phyloP scores from a whole-genome alignment of 441 rosid species.

The Populus trichocarpa region DNA sequence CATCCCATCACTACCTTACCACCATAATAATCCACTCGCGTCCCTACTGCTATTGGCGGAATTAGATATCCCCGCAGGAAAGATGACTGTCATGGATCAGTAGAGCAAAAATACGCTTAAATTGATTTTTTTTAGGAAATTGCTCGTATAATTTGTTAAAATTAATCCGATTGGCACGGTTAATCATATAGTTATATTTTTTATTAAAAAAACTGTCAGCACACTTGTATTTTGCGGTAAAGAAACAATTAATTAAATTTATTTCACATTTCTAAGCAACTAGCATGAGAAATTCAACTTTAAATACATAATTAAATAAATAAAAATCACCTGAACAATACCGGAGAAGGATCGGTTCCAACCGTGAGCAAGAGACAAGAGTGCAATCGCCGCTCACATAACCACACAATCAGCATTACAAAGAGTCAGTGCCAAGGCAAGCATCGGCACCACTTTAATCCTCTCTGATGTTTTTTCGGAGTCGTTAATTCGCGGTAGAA shows the following conservation, averaged over 20 bases:
- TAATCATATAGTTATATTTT: background rate
- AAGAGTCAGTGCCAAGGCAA: constrained; percentile 74
- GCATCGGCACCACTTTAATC: constrained; percentile 88
- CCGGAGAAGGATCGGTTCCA: constrained; percentile 98
- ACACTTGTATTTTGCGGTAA: background rate
- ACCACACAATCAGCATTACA: constrained; percentile 97
- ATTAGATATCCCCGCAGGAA: constrained; percentile 94
- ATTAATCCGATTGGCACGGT: background rate
- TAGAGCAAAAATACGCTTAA: too few species aligned
- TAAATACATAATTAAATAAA: background rate
- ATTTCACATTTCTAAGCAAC: background rate
- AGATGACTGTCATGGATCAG: constrained; percentile 61
- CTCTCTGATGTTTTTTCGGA: constrained; percentile 61
- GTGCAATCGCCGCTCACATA: constrained; percentile 93
- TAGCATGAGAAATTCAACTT: background rate
- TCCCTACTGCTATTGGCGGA: constrained; percentile 92
- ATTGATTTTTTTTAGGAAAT: background rate
- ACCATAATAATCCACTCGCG: constrained; percentile 86
- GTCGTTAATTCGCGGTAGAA: constrained; percentile 12
- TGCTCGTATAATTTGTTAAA: background rate
- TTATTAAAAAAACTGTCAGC: background rate
- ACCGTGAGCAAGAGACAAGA: constrained; percentile 71
- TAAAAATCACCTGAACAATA: constrained; percentile 69
- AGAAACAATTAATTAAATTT: background rate
- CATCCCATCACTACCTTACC: constrained; percentile 91